phyloP scores from a whole-genome alignment of 1,284 basidiomycete genomes.

The Singerocomus inundabilis region DNA sequence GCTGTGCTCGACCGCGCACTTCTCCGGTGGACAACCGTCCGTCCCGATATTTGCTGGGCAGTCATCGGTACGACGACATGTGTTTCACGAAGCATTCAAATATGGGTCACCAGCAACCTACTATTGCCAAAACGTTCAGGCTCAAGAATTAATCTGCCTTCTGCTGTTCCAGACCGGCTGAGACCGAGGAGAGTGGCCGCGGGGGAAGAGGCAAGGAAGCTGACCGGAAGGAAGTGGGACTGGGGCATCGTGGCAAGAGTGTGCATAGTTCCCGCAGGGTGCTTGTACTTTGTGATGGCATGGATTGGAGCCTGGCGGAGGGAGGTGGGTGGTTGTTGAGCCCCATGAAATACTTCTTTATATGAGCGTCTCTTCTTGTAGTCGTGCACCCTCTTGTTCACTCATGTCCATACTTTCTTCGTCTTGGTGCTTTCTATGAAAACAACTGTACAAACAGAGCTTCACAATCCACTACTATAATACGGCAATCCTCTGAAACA shows the following conservation, averaged over 20 bases:
- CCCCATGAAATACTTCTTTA: background rate
- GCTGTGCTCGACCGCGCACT: constrained; percentile 26
- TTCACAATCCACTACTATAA: too few species aligned
- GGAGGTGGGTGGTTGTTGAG: constrained; percentile 42
- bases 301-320: constrained; percentile 57
- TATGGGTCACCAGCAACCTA: constrained; percentile 85
- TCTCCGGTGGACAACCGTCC: constrained; percentile 34
- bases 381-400: background rate
- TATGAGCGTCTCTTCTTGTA: too few species aligned
- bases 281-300: constrained; percentile 76
- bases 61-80: constrained; percentile 80
- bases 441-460: too few species aligned
- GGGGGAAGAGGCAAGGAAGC: constrained; percentile 46
- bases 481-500: background rate
- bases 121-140: constrained; percentile 7
- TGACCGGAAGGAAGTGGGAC: constrained; percentile 58
- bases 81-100: constrained; percentile 67
- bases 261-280: constrained; percentile 67
- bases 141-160: constrained; percentile 2
- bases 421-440: too few species aligned
- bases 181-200: constrained; percentile 31
- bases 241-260: constrained; percentile 65
- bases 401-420: too few species aligned
- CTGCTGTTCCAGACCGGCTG: constrained; percentile 16
- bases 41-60: constrained; percentile 78